These are phyloP conservation scores for Chiua sp. DNA, from an alignment of 1,284 basidiomycete species.

Conservation along the genomic window DNA sequence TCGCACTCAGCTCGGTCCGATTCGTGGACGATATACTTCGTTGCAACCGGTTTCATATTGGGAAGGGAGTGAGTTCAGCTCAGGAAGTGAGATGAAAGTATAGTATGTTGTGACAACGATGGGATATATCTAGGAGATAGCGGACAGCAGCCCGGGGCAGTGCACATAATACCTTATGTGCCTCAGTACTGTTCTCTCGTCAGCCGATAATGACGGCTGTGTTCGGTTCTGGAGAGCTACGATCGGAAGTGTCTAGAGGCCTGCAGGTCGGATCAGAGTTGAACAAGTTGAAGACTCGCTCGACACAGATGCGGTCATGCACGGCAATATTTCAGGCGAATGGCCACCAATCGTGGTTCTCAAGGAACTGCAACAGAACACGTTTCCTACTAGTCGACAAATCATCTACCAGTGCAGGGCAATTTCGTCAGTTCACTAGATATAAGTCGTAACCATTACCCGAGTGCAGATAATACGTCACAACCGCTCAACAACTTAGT, in stretches of 20 bases:
- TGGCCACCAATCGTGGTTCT: conserved; percentile 9
- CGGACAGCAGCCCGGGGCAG: too few species aligned
- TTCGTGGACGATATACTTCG: too few species aligned
- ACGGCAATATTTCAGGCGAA: conserved; percentile 31
- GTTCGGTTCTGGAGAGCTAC: conserved; percentile 90
- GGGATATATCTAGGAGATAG: too few species aligned
- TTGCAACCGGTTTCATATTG: too few species aligned
- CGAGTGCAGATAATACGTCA: too few species aligned
- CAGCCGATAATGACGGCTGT: conserved; percentile 88
- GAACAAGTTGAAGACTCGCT: conserved; percentile 70
- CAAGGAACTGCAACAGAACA: not conserved
- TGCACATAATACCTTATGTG: not conserved
- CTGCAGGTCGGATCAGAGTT: conserved; percentile 78
- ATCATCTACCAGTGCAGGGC: not conserved
- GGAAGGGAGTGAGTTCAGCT: too few species aligned
- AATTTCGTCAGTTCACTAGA: not conserved
- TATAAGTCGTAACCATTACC: too few species aligned
- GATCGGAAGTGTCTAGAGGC: conserved; percentile 74
- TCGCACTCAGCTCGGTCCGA: too few species aligned
- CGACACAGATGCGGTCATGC: conserved; percentile 38
- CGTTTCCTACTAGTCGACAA: not conserved
- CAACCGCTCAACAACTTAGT: too few species aligned
- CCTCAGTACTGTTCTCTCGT: conserved; percentile 83
- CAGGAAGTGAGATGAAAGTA: too few species aligned
- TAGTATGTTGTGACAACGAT: too few species aligned